A percentile compares a stretch with the other conserved stretches of the same genome.
phyloP scores from a whole-genome alignment of 2,329 filamentous ascomycete genomes.

The Thielaviopsis musarum region DNA sequence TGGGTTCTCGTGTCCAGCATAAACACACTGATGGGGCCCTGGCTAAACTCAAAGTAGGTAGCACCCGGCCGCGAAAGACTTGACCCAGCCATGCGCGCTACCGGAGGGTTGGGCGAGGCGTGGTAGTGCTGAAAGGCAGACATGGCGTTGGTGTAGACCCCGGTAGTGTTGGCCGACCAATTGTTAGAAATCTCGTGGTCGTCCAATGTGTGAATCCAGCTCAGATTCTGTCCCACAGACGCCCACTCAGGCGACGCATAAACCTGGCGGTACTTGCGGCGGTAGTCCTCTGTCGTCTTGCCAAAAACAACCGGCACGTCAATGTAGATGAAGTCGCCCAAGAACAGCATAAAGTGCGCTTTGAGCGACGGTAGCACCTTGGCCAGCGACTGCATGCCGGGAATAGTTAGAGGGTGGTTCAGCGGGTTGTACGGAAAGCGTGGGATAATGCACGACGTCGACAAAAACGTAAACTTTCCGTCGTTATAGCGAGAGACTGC shows the following conservation, averaged over 20 bases:
- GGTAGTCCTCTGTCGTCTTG: constrained; percentile 55
- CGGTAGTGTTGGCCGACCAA: constrained; percentile 69
- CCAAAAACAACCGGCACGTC: constrained; percentile 77
- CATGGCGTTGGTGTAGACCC: constrained; percentile 61
- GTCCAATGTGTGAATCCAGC: constrained; percentile 93
- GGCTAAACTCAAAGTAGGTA: constrained; percentile 78
- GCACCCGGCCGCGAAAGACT: constrained; percentile 30
- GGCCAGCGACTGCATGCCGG: constrained; percentile 62
- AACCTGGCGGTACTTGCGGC: constrained; percentile 85
- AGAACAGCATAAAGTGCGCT: constrained; percentile 64
- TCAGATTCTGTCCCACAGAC: constrained; percentile 57
- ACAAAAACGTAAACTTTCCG: constrained; percentile 73
- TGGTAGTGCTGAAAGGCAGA: constrained; percentile 85
- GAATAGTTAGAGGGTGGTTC: constrained; percentile 68
- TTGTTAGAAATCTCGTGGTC: constrained; percentile 96
- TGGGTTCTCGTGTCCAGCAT: constrained; percentile 84
- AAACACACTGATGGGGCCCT: constrained; percentile 88
- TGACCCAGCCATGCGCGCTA: constrained; percentile 32
- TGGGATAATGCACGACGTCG: constrained; percentile 75
- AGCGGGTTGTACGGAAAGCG: constrained; percentile 77
- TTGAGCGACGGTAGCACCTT: constrained; percentile 53
- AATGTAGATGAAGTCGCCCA: constrained; percentile 79
- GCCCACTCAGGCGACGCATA: constrained; percentile 91
- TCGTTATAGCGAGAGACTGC: constrained; percentile 40
- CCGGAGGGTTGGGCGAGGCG: constrained; percentile 64